Conservation (phyloP, 805 yeast species). For the Jamesozyma rosinii region DNA sequence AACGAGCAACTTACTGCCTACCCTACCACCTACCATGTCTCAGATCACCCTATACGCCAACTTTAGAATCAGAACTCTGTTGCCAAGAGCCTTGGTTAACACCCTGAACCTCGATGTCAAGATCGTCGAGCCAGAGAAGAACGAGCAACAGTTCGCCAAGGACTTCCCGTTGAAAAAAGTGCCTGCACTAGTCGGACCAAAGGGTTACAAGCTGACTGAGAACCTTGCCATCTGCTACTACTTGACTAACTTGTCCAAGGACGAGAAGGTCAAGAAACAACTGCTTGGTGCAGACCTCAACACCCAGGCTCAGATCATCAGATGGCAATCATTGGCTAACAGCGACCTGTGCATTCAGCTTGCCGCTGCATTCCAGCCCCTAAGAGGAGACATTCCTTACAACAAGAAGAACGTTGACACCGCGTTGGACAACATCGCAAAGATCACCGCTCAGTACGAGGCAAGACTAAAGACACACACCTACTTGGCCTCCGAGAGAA, state of each 20-base stretch:
- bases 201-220: slow-evolving; percentile 67
- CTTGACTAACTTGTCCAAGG: slow-evolving; percentile 31
- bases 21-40: slow-evolving; percentile 38
- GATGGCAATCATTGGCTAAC: slow-evolving; percentile 73
- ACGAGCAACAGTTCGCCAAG: slow-evolving; percentile 35
- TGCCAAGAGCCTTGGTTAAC: slow-evolving; percentile 47
- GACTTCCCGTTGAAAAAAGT: slow-evolving; percentile 56
- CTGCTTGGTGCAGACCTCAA: slow-evolving; percentile 43
- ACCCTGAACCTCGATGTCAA: slow-evolving; percentile 51
- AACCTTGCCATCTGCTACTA: slow-evolving; percentile 55
- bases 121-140: slow-evolving; percentile 30
- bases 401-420: slow-evolving; percentile 60
- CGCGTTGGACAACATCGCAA: slow-evolving; percentile 33
- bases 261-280: slow-evolving; percentile 31
- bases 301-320: slow-evolving; percentile 40
- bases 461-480: slow-evolving; percentile 50
- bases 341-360: slow-evolving; percentile 47
- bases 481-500: slow-evolving; percentile 60
- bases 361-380: slow-evolving; percentile 47
- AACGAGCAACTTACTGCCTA: no score
- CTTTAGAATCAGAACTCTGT: slow-evolving; percentile 34
- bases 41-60: slow-evolving; percentile 53
- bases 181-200: slow-evolving; percentile 63
- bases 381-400: slow-evolving; percentile 60
- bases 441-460: slow-evolving; percentile 41